phyloP scores from a whole-genome alignment of 1,284 basidiomycete genomes.

The Ceratobasidium sp. region DNA sequence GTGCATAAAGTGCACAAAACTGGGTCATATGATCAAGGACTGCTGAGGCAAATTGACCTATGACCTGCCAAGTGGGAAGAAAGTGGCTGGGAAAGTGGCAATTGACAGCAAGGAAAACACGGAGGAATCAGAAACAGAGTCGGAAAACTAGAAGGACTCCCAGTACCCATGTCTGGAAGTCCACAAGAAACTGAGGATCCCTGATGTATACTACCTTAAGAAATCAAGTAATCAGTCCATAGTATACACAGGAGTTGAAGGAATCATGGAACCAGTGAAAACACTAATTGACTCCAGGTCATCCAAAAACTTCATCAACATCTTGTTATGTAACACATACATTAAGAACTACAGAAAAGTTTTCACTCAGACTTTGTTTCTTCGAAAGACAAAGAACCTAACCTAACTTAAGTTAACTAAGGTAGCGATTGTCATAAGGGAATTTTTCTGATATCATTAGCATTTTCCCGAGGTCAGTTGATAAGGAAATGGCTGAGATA shows the following conservation, averaged over 20 bases:
- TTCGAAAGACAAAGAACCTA: no score
- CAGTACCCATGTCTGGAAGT: conserved; percentile 15
- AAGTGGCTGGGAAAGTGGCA: no score
- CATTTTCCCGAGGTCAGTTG: no score
- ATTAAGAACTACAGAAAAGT: no score
- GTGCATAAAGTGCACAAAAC: conserved; percentile 11
- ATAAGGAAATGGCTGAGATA: no score
- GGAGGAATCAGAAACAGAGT: background rate
- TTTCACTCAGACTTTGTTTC: no score
- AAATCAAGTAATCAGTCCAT: background rate
- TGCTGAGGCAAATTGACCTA: background rate
- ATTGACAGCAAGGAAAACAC: no score
- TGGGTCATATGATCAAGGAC: background rate
- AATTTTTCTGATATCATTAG: no score
- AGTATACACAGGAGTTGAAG: background rate
- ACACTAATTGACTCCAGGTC: conserved; percentile 2
- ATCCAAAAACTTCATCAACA: background rate
- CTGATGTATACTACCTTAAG: conserved; percentile 9
- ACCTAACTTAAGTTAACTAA: no score
- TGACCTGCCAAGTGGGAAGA: background rate
- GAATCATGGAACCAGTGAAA: conserved; percentile 8
- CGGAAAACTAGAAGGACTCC: conserved; percentile 5
- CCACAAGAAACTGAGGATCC: background rate
- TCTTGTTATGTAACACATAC: no score
- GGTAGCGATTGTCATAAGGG: no score